Conservation (phyloP, 192 early-diverging fungal species). For the Podila minutissima region DNA sequence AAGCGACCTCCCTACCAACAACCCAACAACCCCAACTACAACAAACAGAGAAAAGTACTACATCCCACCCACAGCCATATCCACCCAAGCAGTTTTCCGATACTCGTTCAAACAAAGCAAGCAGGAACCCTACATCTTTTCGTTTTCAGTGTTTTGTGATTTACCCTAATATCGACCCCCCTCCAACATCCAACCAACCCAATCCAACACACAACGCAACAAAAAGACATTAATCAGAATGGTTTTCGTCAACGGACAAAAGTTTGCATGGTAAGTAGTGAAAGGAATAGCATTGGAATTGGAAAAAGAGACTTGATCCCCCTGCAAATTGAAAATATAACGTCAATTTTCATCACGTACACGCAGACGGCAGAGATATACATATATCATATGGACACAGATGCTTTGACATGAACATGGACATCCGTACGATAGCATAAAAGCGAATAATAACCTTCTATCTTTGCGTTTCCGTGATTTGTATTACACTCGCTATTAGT, state of each 20-base stretch:
- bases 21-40: not conserved
- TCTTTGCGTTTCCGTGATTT: not conserved
- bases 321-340: no score
- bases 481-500: conserved; percentile 26
- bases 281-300: no score
- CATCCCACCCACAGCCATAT: no score
- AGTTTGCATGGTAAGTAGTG: conserved; percentile 47
- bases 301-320: no score
- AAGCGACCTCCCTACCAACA: conserved; percentile 3
- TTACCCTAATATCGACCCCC: not conserved
- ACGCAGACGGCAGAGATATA: no score
- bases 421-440: no score
- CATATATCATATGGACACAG: no score
- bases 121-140: not conserved
- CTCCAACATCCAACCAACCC: not conserved
- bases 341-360: no score
- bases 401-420: no score
- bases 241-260: conserved; percentile 44
- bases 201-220: not conserved
- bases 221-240: conserved; percentile 11
- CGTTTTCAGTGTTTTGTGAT: not conserved
- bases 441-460: not conserved
- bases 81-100: no score
- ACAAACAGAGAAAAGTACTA: no score
- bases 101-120: conserved; percentile 2